Base-by-base conservation (phyloP, 306 rosid species). In the Dalbergia oliveri region DNA sequence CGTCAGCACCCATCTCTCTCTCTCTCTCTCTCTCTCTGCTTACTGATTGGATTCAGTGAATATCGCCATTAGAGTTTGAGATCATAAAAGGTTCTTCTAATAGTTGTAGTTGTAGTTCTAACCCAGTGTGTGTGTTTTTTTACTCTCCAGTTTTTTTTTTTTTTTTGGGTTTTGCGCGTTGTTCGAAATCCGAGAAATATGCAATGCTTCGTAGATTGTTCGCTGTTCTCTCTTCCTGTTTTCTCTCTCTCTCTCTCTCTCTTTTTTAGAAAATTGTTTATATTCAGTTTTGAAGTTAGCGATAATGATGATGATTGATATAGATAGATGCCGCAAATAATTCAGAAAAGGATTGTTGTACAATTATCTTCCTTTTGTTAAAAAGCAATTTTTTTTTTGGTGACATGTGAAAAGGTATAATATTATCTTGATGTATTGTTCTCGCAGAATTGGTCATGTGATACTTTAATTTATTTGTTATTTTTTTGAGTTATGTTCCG, bases 51-150 rank as follows among this genome's bases (percentile, higher is more conserved):
- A 51, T 79, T 82, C 82, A 13, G 82, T 75, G 66, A 73, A 84
- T 81, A 80, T 72, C 81, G 88, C 89, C 91, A 86, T 86, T 81
- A 73, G 64, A 65, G 66, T 51, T 66, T 26, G 63, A 66, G n/a
- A n/a, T 4, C 19, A 16, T 14, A 16, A 14, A 53, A 53, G 23
- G n/a, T 50, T 50, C 8, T 14, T 4, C 8, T 15, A 9, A 3
- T 5, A 14, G 11, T 44, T 4, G 50, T 8, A 44, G 60, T 7
- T 7, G 21, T 53, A 11, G 15, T 5, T 51, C 19, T 51, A 49
- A 14, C 14, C 54, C 54, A 13, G 4, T 13, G 41, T 5, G 31
- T 26, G 31, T 2, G 31, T 26, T 26, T 26, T 26, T 6, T 57
- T 18, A 6, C 9, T 51, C 34, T 34, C 47, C 50, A 65, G 26